Percentiles rank a stretch among this genome's conserved stretches.
phyloP scores from a whole-genome alignment of 352 stramenopile genomes.

The Phytophthora agathidicida region DNA sequence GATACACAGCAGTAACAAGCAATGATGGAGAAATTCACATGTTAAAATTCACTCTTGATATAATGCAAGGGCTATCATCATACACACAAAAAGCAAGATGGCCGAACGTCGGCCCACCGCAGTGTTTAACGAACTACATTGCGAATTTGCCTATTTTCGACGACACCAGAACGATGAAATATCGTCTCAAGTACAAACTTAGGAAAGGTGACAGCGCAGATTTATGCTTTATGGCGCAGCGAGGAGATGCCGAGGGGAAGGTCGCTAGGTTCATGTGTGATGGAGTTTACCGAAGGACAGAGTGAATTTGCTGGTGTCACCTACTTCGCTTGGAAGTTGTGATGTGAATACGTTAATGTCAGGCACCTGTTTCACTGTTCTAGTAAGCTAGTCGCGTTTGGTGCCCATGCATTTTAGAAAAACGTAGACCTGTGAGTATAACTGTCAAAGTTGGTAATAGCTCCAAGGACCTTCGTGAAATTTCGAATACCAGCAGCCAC shows the following conservation, averaged over 20 bases:
- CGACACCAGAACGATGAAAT: constrained; percentile 39
- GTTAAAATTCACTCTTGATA: too few species aligned
- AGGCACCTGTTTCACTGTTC: not conserved
- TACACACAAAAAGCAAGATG: too few species aligned
- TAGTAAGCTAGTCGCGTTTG: not conserved
- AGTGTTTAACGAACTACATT: too few species aligned
- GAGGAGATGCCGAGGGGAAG: not conserved
- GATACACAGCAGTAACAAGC: too few species aligned
- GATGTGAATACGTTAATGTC: not conserved
- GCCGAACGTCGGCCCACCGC: too few species aligned
- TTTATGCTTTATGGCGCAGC: not conserved
- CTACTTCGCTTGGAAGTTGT: too few species aligned
- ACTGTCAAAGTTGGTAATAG: too few species aligned
- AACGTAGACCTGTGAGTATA: not conserved
- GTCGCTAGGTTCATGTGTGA: not conserved
- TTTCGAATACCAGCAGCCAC: too few species aligned
- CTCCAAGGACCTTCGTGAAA: not conserved
- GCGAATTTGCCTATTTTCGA: too few species aligned
- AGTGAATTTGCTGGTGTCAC: not conserved
- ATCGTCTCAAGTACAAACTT: constrained; percentile 18
- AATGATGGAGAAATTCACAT: too few species aligned
- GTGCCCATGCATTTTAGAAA: not conserved
- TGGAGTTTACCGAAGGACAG: not conserved
- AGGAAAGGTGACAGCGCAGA: not conserved
- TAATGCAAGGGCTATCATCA: too few species aligned